These are phyloP conservation scores for Ambrosia artemisiifolia DNA, from an alignment of 129 eudicot genomes.

Conservation along the genomic window DNA sequence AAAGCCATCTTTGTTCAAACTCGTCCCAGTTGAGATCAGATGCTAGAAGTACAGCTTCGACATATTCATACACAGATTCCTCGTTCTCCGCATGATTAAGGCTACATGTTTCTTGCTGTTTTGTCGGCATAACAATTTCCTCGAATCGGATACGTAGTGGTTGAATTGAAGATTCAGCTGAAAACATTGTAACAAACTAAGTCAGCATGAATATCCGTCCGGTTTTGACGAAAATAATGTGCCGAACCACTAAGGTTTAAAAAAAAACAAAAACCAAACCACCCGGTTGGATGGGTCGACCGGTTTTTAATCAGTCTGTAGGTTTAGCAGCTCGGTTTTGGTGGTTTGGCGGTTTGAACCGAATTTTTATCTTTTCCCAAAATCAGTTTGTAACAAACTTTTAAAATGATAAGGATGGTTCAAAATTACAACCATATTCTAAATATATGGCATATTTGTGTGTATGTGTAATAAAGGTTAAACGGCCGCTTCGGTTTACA, in stretches of 20 bases:
- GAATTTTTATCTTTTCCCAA: not conserved
- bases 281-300: not conserved
- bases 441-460: not conserved
- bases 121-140: constrained; percentile 31
- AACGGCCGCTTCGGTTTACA: not conserved
- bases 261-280: not conserved
- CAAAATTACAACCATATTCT: not conserved
- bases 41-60: constrained; percentile 37
- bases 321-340: not conserved
- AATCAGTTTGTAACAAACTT: not conserved
- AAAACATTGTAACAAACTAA: constrained; percentile 5
- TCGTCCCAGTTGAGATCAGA: constrained; percentile 41
- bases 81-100: constrained; percentile 41
- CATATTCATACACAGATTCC: constrained; percentile 31
- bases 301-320: not conserved
- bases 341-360: not conserved
- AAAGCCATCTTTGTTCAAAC: constrained; percentile 34
- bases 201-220: constrained; percentile 14
- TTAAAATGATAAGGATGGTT: not conserved
- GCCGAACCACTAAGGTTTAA: not conserved
- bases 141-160: constrained; percentile 72
- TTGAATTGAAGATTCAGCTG: constrained; percentile 53
- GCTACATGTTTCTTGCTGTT: constrained; percentile 34
- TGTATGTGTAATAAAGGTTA: not conserved
- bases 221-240: not conserved